Base-by-base conservation (phyloP, 1,284 basidiomycete species). In the Takashimella koratensis region DNA sequence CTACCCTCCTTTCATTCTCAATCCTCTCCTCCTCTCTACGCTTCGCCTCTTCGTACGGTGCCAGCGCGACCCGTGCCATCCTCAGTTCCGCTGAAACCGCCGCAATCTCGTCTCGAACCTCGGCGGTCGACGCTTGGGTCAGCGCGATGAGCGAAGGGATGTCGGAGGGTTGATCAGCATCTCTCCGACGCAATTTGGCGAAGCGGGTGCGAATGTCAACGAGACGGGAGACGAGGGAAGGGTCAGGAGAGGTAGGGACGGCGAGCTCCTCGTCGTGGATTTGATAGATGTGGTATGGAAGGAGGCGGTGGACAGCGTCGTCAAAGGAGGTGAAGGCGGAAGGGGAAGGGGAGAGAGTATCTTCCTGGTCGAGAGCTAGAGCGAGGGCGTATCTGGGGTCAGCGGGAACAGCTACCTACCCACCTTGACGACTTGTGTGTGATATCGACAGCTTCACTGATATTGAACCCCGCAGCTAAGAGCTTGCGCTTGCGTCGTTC, bases 201-300 rank as follows among this genome's bases (percentile, higher is more conserved):
- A 71, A 67, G 21, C 68, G 57, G 2, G 66, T 54, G 19, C 66
- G 55, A 12, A 73, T 52, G 8, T 45, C 55, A 25, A 54, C 41
- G 20, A 73, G 60, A 4, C 56, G 49, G n/a, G n/a, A n/a, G n/a
- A n/a, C n/a, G n/a, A n/a, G n/a, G n/a, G n/a, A n/a, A n/a, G n/a
- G n/a, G n/a, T n/a, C n/a, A n/a, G n/a, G n/a, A n/a, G n/a, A n/a
- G n/a, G n/a, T n/a, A n/a, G n/a, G n/a, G n/a, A n/a, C n/a, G n/a
- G n/a, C n/a, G n/a, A 72, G 58, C 51, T 75, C 71, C 47, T 69
- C 68, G 30, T 73, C 70, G 21, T 65, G 63, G 25, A 70, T 59
- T 48, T 73, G 69, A 65, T 68, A 73, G 19, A 75, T 56, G 57
- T 75, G 73, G 51, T 68, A 75, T 2, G 73, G 73, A 20, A 75